Evolutionary conservation across 2,329 filamentous ascomycete genomes (phyloP).

Genomic region (Blumeria graminis): DNA sequence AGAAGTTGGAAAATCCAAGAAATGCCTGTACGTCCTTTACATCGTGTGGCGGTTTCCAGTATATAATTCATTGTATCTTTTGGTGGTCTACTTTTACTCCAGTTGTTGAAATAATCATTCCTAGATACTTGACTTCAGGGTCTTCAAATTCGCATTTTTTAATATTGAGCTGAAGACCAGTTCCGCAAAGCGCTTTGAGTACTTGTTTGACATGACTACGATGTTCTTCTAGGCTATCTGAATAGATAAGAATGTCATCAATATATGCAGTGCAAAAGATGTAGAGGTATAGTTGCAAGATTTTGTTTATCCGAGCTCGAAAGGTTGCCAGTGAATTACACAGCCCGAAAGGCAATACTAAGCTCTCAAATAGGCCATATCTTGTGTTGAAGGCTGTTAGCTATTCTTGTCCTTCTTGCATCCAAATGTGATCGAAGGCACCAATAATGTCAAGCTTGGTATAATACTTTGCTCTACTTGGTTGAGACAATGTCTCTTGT

Average conservation of each 20-base stretch:
- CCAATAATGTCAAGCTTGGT: not conserved
- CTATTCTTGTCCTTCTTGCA: not conserved
- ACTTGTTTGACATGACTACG: not conserved
- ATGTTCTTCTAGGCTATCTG: not conserved
- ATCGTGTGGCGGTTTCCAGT: not conserved
- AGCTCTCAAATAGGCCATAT: not conserved
- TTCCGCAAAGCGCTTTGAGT: not conserved
- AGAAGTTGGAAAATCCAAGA: not conserved
- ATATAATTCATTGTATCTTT: not conserved
- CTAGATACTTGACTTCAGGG: not conserved
- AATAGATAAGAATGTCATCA: constrained; percentile 1
- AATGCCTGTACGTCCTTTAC: not conserved
- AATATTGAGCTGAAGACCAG: not conserved
- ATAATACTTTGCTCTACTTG: not conserved
- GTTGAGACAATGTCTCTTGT: not conserved
- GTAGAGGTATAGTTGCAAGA: not conserved
- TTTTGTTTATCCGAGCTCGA: not conserved
- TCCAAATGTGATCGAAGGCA: not conserved
- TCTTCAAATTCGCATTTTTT: not conserved
- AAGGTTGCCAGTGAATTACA: not conserved
- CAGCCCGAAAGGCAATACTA: not conserved
- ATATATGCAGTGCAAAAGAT: not conserved
- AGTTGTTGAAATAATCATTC: not conserved
- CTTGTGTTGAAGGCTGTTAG: not conserved
- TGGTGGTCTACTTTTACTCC: not conserved